Evolutionary conservation across 176 grass and related monocot species (phyloP).

Genomic region (Dendrocalamus sinicus): DNA sequence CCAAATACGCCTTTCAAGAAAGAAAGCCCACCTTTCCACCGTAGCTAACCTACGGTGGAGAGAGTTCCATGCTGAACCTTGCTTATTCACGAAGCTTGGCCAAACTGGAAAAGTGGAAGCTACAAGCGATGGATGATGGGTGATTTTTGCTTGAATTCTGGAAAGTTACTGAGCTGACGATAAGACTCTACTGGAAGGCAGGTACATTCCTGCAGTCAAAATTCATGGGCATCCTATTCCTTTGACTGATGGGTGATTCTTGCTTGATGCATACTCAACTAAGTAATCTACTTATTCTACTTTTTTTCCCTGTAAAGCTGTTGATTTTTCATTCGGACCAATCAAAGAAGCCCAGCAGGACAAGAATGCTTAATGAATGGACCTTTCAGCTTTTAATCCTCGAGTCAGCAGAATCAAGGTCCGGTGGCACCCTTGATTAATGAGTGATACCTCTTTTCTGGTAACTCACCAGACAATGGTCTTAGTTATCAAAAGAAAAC

Average conservation of each 20-base stretch:
- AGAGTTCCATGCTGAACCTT: no score
- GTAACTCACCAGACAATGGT: background rate
- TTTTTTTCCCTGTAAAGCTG: background rate
- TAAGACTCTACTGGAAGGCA: background rate
- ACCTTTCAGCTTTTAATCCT: background rate
- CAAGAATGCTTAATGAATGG: background rate
- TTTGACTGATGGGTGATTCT: background rate
- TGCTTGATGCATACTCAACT: background rate
- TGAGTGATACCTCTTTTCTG: background rate
- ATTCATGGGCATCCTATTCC: background rate
- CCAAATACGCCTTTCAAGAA: no score
- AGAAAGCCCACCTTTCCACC: no score
- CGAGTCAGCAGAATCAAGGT: background rate
- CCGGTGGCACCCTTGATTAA: background rate
- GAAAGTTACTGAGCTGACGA: background rate
- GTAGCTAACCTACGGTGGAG: no score
- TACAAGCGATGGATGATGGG: background rate
- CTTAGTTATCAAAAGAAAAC: background rate
- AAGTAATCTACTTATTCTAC: background rate
- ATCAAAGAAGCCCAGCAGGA: background rate
- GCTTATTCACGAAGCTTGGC: no score
- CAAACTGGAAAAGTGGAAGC: background rate
- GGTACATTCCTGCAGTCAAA: background rate
- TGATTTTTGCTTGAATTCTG: background rate
- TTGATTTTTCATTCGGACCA: background rate